Evolutionary conservation across 176 grass and related monocot species (phyloP).

Genomic region (Carex scoparia): DNA sequence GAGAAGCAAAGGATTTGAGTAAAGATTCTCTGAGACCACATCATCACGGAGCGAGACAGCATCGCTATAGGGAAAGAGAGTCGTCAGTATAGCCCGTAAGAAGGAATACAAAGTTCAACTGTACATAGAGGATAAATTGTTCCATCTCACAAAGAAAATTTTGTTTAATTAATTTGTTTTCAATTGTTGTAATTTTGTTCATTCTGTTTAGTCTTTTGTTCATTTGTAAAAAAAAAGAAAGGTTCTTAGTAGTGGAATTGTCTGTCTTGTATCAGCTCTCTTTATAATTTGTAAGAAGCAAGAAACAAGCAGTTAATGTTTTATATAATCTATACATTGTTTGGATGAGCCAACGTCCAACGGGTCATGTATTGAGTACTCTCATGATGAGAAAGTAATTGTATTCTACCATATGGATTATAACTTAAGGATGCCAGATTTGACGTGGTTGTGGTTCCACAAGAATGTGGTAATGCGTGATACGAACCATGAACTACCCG

Average conservation of each 20-base stretch:
- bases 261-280: not conserved
- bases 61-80: slow-evolving; percentile 18
- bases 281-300: not conserved
- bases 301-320: not conserved
- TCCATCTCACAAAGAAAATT: not conserved
- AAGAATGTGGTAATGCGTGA: not conserved
- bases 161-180: not conserved
- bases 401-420: not conserved
- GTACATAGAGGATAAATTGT: slow-evolving; percentile 14
- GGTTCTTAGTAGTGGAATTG: slow-evolving; percentile 3
- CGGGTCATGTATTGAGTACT: not conserved
- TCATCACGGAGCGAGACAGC: slow-evolving; percentile 34
- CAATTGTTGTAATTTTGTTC: not conserved
- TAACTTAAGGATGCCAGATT: not conserved
- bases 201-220: not conserved
- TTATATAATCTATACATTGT: not conserved
- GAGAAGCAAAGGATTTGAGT: slow-evolving; percentile 21
- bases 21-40: slow-evolving; percentile 28
- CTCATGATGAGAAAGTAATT: not conserved
- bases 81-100: slow-evolving; percentile 2
- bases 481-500: not conserved
- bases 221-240: not conserved
- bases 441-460: not conserved
- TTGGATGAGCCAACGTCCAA: not conserved
- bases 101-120: not conserved